Evolutionary conservation across 2,329 filamentous ascomycete genomes (phyloP), one percentile per base, ranked within the genome.

Genomic region (Colletotrichum theobromicola): DNA sequence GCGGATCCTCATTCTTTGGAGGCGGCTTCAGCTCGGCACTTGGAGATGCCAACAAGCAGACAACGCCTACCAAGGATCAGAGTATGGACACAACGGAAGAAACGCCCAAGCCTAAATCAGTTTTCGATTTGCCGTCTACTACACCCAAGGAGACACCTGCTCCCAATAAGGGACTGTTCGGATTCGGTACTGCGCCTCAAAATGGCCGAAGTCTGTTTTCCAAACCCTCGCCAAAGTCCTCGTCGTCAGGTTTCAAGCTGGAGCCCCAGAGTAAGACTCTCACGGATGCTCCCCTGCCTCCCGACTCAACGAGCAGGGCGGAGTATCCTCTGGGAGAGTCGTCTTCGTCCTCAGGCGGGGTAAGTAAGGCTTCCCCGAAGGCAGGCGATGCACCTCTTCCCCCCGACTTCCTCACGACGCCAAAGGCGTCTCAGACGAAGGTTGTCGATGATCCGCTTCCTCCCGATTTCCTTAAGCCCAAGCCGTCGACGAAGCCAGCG

Each of bases 1-100:
- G 83, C n/a, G 85, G 85, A 15, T 86, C 87, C 7, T 87, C 85
- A 3, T 77, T 93, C 77, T 94, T 94, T 79, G 90, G 90, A n/a
- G 86, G 85, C 67, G 88, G 85, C 12, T 94, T 95, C 81, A 87
- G 88, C 8, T 88, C 89, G 72, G 89, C 90, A 16, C 84, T 95
- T 32, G 87, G 85, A 13, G 88, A 89, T 58, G 78, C 86, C 2
- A 79, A 84, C 26, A 86, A 82, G 70, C 82, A 87, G 73, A 83
- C 83, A 16, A 83, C 83, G 16, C 77, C 82, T 7, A 77, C 81
- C 1, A 89, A 88, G 78, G 90, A 91, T 32, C 85, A 89, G 71
- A 88, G 89, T 61, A 91, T 91, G 90, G 86, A 87, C 60, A 79
- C 81, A 3, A 79, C 80, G 15, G 84, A 82, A 10, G 75, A 81